These are phyloP conservation scores for Ogataea dorogensis DNA, from an alignment of 805 yeast genomes.

Conservation along the genomic window DNA sequence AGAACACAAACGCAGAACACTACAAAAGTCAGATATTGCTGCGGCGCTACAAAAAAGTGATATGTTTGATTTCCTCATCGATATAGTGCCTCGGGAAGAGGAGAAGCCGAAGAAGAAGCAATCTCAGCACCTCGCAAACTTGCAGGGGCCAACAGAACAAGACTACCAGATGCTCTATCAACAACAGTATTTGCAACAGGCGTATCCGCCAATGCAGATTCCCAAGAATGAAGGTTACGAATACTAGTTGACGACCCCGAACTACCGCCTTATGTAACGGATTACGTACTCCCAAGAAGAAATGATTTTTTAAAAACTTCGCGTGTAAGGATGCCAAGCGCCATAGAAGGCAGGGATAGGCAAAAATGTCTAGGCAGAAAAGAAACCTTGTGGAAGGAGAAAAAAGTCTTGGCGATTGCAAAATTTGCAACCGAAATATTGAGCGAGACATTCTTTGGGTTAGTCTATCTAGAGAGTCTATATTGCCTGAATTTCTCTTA, in stretches of 20 bases:
- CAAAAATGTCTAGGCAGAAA: too few relatives aligned
- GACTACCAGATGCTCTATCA: conserved; percentile 25
- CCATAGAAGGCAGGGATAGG: too few relatives aligned
- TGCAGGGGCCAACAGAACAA: conserved; percentile 15
- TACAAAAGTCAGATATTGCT: conserved; percentile 92
- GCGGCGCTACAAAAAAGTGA: conserved; percentile 92
- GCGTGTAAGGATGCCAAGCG: too few relatives aligned
- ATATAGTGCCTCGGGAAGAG: conserved; percentile 90
- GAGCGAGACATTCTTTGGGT: too few relatives aligned
- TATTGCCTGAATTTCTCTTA: too few relatives aligned
- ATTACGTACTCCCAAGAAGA: conserved; percentile 1
- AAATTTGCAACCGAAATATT: too few relatives aligned
- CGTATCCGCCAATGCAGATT: conserved; percentile 15
- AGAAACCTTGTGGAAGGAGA: too few relatives aligned
- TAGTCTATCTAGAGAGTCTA: too few relatives aligned
- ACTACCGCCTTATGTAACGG: conserved; percentile 5
- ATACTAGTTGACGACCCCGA: conserved; percentile 2
- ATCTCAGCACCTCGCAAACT: conserved; percentile 24
- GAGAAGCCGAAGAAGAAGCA: conserved; percentile 49
- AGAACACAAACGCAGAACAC: conserved; percentile 89
- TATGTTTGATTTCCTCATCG: conserved; percentile 96
- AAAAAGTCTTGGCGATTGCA: too few relatives aligned
- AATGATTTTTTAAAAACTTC: too few relatives aligned
- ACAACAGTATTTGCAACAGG: conserved; percentile 20
- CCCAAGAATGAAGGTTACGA: conserved; percentile 9